A percentile compares a stretch with the other conserved stretches of the same genome.
Conservation (phyloP, 1,139 yeast genomes). For the Saccharomyces hybrid region DNA sequence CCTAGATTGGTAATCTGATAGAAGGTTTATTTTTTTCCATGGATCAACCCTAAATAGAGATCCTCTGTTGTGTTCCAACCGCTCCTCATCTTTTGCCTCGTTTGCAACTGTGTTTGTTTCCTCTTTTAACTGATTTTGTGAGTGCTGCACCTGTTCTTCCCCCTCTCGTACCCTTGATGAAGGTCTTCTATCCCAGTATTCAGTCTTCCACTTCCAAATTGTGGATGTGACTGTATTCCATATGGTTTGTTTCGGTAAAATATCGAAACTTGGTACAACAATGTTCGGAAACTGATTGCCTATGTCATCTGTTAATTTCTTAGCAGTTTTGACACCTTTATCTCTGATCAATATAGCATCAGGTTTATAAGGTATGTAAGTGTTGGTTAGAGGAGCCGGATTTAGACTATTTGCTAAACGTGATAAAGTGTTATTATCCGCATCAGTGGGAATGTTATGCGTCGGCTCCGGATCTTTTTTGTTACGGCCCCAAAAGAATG, state of each 20-base stretch:
- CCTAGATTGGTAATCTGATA: slow-evolving; percentile 3
- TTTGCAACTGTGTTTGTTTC: neutral
- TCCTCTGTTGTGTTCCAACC: slow-evolving; percentile 10
- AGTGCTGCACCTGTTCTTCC: neutral
- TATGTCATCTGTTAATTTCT: slow-evolving; percentile 11
- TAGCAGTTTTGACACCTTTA: slow-evolving; percentile 5
- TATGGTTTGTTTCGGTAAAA: slow-evolving; percentile 21
- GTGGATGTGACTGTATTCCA: slow-evolving; percentile 19
- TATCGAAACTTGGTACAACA: slow-evolving; percentile 27
- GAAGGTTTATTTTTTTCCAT: slow-evolving; percentile 6
- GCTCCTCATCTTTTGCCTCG: neutral
- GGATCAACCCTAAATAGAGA: slow-evolving; percentile 21
- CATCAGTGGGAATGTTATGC: neutral
- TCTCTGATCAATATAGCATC: slow-evolving; percentile 18
- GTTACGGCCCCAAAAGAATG: slow-evolving; percentile 23
- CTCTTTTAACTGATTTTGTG: neutral
- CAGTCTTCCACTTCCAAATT: slow-evolving; percentile 3
- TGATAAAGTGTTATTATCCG: slow-evolving; percentile 1
- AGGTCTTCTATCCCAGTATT: neutral
- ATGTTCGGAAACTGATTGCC: slow-evolving; percentile 22
- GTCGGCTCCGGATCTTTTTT: neutral
- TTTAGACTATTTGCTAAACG: slow-evolving; percentile 4
- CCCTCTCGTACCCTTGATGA: neutral
- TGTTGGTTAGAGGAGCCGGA: slow-evolving; percentile 14
- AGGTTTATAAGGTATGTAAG: slow-evolving; percentile 18